Base-by-base conservation (phyloP, 768 basidiomycete genomes). In the Suillus lakei region DNA sequence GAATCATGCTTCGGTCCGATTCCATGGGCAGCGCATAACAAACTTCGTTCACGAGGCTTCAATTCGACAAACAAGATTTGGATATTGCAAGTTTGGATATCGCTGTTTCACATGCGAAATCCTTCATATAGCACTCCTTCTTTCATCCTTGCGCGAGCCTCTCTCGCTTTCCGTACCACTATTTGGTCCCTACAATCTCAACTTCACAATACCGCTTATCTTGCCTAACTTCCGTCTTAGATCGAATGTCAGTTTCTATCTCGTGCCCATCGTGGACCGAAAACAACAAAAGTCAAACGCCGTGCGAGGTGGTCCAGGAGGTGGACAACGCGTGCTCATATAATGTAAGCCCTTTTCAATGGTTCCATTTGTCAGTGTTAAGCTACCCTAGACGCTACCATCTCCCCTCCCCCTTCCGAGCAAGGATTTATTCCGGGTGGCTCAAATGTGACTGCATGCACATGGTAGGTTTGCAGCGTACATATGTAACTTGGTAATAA, bases 271-370 rank as follows among this genome's bases (percentile, higher is more conserved):
- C 48, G n/a, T 36, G 38, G 30, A 6, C 18, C 7, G 65, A 63
- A 70, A 75, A 56, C 46, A 66, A 67, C 48, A 15, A 53, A 2
- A 66, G 13, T 7, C 67, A 70, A 39, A 21, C 4, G 7, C 72
- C 75, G 26, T 77, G 69, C 23, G 32, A 21, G 18, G 55, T 53
- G 4, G 72, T 71, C 48, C 66, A 70, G 43, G 62, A 62, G 16
- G 68, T 77, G 32, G 72, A 71, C 5, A 68, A 69, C 12, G 55
- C 67, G 3, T 76, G 76, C 26, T 55, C 64, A 15, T 3, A 34
- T 23, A 32, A 44, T 76, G 74, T 72, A 38, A 69, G 72, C 44
- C 3, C 28, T 46, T 21, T 56, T 16, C 26, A 38, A 30, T 51
- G n/a, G 21, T 48, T 39, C 34, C 5, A 30, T 60, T 39, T 21